Evolutionary conservation across 169 alveolate genomes (phyloP).

Genomic region (Cryptosporidium parvum): DNA sequence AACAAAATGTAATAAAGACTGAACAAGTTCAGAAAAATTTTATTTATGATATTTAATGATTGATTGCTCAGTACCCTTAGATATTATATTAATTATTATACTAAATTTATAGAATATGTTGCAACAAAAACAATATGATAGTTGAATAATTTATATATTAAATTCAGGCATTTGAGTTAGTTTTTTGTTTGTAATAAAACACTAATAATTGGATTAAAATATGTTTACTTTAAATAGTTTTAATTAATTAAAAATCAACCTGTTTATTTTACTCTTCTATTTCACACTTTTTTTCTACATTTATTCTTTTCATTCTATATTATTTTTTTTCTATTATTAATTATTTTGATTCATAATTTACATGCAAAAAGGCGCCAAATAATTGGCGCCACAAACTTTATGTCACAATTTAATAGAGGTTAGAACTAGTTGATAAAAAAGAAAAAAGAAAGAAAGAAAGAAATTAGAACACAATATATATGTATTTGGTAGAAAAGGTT

Average conservation of each 20-base stretch:
- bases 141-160: neutral
- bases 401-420: neutral
- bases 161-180: neutral
- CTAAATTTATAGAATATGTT: too few relatives aligned
- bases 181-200: neutral
- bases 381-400: neutral
- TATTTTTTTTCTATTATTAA: too few relatives aligned
- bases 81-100: too few relatives aligned
- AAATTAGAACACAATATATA: too few relatives aligned
- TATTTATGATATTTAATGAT: neutral
- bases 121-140: neutral
- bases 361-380: neutral
- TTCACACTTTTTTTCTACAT: neutral
- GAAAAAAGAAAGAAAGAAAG: too few relatives aligned
- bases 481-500: neutral
- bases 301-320: too few relatives aligned
- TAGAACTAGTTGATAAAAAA: too few relatives aligned
- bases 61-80: neutral
- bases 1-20: slow-evolving; percentile 22
- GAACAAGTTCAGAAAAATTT: slow-evolving; percentile 11
- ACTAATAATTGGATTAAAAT: too few relatives aligned
- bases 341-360: neutral
- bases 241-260: too few relatives aligned
- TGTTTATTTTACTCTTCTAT: neutral
- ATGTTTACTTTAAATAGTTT: too few relatives aligned